Percentiles rank a stretch among this genome's conserved stretches.
These are phyloP conservation scores for Tardiomyces digboiensis DNA, from an alignment of 1,139 yeast species.

Conservation along the genomic window DNA sequence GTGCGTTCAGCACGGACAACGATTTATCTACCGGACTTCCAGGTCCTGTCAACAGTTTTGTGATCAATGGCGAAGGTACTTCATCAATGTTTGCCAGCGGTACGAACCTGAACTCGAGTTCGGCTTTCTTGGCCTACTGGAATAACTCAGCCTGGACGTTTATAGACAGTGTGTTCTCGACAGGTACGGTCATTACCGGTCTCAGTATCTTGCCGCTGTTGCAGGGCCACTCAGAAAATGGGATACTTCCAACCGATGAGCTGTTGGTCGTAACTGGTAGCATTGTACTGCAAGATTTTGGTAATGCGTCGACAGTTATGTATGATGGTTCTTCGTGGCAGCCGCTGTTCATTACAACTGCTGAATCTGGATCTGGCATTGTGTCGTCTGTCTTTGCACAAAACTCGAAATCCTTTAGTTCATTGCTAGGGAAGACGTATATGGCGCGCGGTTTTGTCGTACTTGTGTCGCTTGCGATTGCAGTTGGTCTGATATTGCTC, in stretches of 20 bases:
- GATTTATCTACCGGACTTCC: constrained; percentile 23
- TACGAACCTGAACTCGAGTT: constrained; percentile 27
- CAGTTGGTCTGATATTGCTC: constrained; percentile 67
- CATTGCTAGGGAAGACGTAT: constrained; percentile 11
- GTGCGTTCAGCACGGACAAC: constrained; percentile 17
- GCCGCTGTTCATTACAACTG: constrained; percentile 46
- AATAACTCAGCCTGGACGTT: constrained; percentile 25
- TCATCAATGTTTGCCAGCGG: constrained; percentile 53
- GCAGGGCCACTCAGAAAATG: constrained; percentile 24
- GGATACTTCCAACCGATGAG: constrained; percentile 35
- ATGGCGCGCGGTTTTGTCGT: constrained; percentile 68
- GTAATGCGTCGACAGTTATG: constrained; percentile 55
- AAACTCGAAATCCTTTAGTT: constrained; percentile 13
- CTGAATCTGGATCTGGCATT: constrained; percentile 19
- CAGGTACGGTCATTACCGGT: constrained; percentile 21
- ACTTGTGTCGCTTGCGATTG: constrained; percentile 79
- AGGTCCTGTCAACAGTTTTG: constrained; percentile 37
- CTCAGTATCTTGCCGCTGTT: constrained; percentile 25
- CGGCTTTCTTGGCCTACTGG: constrained; percentile 24
- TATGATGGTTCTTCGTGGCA: constrained; percentile 65
- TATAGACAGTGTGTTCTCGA: constrained; percentile 29
- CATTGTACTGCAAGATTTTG: constrained; percentile 42
- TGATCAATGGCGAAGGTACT: constrained; percentile 39
- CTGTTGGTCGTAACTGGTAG: constrained; percentile 56
- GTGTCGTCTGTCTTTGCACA: constrained; percentile 18